Evolutionary conservation across 164 flowering plant genomes (phyloP), one percentile per base, ranked within the genome.

Genomic region (Houttuynia cordata): DNA sequence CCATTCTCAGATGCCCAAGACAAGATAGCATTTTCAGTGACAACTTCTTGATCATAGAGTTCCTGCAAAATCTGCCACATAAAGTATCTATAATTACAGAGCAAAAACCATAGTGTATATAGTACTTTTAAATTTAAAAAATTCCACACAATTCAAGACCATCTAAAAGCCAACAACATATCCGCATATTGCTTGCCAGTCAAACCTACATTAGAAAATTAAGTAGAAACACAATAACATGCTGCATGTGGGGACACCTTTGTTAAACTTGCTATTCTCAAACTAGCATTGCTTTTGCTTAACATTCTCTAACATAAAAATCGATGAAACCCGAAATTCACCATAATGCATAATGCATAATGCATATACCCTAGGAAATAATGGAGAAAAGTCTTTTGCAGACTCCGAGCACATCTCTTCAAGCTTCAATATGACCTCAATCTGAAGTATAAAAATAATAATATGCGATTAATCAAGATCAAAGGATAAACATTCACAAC

Each of bases 401-500:
- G 83, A 82, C 67, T 86, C 96, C 65, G 75, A 67, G 73, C 99
- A 90, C 76, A 93, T 87, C 65, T 93, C 99, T 76, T 93, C 99
- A 74, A 88, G 83, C 74, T 86, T 93, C 72, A 90, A 51, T 34
- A 90, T 85, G 57, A 88, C 86, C 71, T 93, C 99, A 67, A 93
- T 83, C 97, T 93, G 86, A 30, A 2, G 37, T 30, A 30, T 30
- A 30, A n/a, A 75, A 22, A 21, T 30, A 21, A 39, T 47, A 37
- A 8, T n/a, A n/a, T 42, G 49, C 8, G 14, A 23, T 23, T 40
- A 39, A 25, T 37, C 19, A 61, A 10, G 23, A 50, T 49, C n/a
- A 18, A 25, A n/a, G 8, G 17, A 1, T 19, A 19, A 19, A 8
- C 10, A 14, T n/a, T 19, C 39, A 21, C 8, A 4, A 1, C 52